Conservation (phyloP, 805 yeast genomes). For the Blastobotrys robertii region DNA sequence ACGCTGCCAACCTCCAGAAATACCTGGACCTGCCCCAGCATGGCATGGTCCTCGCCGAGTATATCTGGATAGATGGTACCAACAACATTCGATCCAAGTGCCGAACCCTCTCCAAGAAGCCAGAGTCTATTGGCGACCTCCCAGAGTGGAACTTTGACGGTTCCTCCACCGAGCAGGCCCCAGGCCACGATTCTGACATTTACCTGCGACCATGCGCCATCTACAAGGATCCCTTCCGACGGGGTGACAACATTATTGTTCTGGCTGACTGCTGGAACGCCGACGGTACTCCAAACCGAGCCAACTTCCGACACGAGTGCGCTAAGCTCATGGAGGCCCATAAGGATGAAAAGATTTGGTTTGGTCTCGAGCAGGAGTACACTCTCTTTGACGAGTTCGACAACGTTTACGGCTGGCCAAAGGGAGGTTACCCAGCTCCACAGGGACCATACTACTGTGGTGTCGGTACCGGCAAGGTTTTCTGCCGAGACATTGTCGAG, state of each 20-base stretch:
- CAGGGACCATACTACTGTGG: conserved; percentile 99
- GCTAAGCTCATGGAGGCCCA: conserved; percentile 93
- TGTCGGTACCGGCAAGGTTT: conserved; percentile 97
- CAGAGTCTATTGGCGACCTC: conserved; percentile 68
- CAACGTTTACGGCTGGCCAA: conserved; percentile 96
- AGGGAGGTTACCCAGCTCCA: conserved; percentile 99
- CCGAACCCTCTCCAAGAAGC: conserved; percentile 65
- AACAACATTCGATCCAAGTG: conserved; percentile 92
- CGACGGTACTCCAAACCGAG: conserved; percentile 98
- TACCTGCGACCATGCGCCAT: conserved; percentile 91
- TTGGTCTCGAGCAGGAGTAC: conserved; percentile 98
- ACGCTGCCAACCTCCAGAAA: conserved; percentile 44
- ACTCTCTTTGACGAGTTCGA: conserved; percentile 88
- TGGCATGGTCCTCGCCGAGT: conserved; percentile 87
- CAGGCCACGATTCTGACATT: conserved; percentile 94
- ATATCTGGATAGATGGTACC: conserved; percentile 94
- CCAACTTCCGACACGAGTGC: conserved; percentile 96
- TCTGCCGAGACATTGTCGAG: conserved; percentile 96
- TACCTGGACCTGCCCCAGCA: conserved; percentile 77
- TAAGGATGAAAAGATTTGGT: conserved; percentile 79
- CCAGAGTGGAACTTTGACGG: conserved; percentile 99
- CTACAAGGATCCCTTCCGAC: conserved; percentile 96
- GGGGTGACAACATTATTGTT: conserved; percentile 93
- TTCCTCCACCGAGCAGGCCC: conserved; percentile 97
- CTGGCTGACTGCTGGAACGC: conserved; percentile 95